Conservation (phyloP, 768 basidiomycete species). For the Chiua virens region DNA sequence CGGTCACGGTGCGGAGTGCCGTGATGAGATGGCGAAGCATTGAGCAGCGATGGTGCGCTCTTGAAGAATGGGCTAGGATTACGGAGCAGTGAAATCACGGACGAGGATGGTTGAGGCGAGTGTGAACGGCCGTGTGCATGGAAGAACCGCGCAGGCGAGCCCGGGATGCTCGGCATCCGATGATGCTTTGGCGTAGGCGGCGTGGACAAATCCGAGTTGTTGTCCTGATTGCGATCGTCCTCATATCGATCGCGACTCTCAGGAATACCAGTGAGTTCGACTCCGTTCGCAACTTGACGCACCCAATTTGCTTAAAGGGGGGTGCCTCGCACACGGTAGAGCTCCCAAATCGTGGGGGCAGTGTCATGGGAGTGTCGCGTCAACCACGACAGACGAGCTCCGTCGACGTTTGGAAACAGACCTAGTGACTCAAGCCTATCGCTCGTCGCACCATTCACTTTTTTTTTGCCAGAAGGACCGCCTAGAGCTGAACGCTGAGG, state of each 20-base stretch:
- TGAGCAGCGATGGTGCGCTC: conserved; percentile 33
- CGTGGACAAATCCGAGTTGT: conserved; percentile 31
- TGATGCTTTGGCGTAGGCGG: conserved; percentile 34
- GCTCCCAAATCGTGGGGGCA: no score
- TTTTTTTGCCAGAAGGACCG: no score
- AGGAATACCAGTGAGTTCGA: conserved; percentile 26
- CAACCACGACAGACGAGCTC: no score
- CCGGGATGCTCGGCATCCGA: conserved; percentile 30
- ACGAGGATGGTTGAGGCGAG: conserved; percentile 35
- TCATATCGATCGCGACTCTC: conserved; percentile 33
- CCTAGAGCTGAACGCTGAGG: no score
- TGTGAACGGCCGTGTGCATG: conserved; percentile 26
- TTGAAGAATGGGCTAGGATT: conserved; percentile 37
- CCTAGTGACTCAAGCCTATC: no score
- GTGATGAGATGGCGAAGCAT: conserved; percentile 32
- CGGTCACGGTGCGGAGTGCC: conserved; percentile 29
- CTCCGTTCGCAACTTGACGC: conserved; percentile 38
- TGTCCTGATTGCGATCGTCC: conserved; percentile 31
- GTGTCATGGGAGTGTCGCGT: no score
- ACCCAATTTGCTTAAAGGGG: conserved; percentile 43
- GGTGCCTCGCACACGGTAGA: conserved; percentile 43
- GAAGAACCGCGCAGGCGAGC: conserved; percentile 33
- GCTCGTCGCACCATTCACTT: no score
- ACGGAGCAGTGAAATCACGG: conserved; percentile 33
- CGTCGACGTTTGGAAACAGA: no score